phyloP scores from a whole-genome alignment of 2,329 filamentous ascomycete species.

The Nemania diffusa region DNA sequence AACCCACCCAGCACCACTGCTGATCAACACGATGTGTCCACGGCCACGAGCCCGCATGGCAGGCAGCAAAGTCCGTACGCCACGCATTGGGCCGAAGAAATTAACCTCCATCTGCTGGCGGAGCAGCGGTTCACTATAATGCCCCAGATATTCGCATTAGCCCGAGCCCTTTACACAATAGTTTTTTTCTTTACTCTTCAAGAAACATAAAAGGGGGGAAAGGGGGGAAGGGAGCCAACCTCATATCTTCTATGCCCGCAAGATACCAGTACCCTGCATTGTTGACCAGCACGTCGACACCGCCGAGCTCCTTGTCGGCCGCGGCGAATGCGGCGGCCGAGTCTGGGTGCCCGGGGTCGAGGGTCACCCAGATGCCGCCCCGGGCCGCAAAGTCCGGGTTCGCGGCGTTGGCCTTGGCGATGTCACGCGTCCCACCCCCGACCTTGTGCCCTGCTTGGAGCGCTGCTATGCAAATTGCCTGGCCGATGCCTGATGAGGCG shows the following conservation, averaged over 20 bases:
- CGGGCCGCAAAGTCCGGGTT: constrained; percentile 28
- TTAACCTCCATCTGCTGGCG: constrained; percentile 34
- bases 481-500: constrained; percentile 33
- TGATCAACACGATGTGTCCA: constrained; percentile 31
- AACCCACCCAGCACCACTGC: constrained; percentile 29
- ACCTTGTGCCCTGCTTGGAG: constrained; percentile 27
- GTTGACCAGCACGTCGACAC: constrained; percentile 34
- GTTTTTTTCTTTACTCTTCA: constrained; percentile 9
- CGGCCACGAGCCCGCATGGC: constrained; percentile 23
- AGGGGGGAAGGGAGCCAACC: constrained; percentile 15
- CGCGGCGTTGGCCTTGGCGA: constrained; percentile 23
- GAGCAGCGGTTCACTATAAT: constrained; percentile 25
- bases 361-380: constrained; percentile 31
- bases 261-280: constrained; percentile 30
- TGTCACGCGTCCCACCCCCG: constrained; percentile 27
- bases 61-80: constrained; percentile 27
- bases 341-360: constrained; percentile 26
- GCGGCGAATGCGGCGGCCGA: constrained; percentile 21
- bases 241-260: constrained; percentile 30
- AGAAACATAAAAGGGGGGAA: background rate
- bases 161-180: constrained; percentile 12
- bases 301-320: constrained; percentile 24
- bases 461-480: constrained; percentile 26
- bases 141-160: constrained; percentile 14
- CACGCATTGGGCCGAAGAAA: constrained; percentile 33